Base-by-base conservation (phyloP, 352 stramenopile species). In the Globisporangium megalacanthum region DNA sequence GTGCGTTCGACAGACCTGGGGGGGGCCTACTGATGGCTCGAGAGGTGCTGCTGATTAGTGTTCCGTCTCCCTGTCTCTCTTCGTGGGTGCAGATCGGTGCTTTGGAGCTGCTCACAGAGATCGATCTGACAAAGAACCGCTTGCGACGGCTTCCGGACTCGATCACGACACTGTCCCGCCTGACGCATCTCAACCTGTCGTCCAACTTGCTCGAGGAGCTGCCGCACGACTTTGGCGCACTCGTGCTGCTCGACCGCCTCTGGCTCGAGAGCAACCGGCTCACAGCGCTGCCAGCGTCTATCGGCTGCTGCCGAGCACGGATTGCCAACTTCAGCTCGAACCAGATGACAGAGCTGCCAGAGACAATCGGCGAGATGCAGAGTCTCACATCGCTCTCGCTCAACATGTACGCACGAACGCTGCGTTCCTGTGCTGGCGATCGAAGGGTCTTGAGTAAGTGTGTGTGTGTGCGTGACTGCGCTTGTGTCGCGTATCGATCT, bases 121-220 rank as follows among this genome's bases (percentile, higher is more conserved):
- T 89, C 3, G 79, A 89, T 47, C 48, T 89, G 31, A 86, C 79
- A 22, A 84, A 86, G 50, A 89, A 89, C 55, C 62, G 66, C 25
- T 64, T 89, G 6, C 51, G 50, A 15, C 37, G 62, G 15, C 56
- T 89, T 0, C 79, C 79, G 0, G 66, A 72, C n/a, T 86, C 75
- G 15, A 49, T 89, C 17, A 72, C 70, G 1, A 61, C 64, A 55
- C 68, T 87, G 9, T 49, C 58, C 13, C 19, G 47, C 7, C 56
- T 89, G 3, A 70, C 42, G 39, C 37, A 36, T 13, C 53, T 89
- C 9, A 84, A 85, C 19, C 47, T 89, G 17, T 85, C 72, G 0
- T 78, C 58, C 25, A 89, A 89, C 52, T 33, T 56, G 5, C 55
- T 89, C 4, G 72, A 86, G 36, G 49, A 58, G 9, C 56, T 89